Evolutionary conservation across 768 basidiomycete genomes (phyloP), one percentile per base, ranked within the genome.

Genomic region (Termitomyces sp.): DNA sequence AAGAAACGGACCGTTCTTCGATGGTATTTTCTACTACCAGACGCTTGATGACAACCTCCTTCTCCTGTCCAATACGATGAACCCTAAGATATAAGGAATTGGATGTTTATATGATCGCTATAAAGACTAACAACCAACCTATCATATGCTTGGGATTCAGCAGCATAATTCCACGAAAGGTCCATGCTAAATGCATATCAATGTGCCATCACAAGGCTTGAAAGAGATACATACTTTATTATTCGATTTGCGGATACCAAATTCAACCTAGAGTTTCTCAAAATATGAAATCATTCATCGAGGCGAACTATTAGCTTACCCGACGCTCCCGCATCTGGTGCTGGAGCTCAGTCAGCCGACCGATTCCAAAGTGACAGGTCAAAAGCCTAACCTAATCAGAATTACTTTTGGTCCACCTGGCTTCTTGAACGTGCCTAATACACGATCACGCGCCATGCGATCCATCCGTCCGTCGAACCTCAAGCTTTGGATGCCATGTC

Each of bases 401-500:
- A 88, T 84, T 50, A 88, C 79, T 57, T 79, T 82, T 2, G 85
- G 84, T 1, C 86, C 83, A 3, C 78, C 79, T 18, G 67, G 43
- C 55, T 72, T 73, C 69, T 83, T 86, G 74, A 88, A 89, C 28
- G 67, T 71, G 6, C 73, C 66, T 44, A 89, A 63, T 1, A 77
- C 73, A 10, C 66, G 65, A 57, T 87, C 86, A 54, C 86, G 76
- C 32, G 75, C 69, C 6, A 68, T 63, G 28, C 80, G 73, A 58
- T 79, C 75, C 87, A 89, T 88, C 66, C 76, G 78, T n/a, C 87
- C 87, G 59, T 89, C 87, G 62, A 85, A 88, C 7, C 86, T 76
- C 56, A 88, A 65, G 57, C 63, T 80, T 47, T 78, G 75, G 18
- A 88, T 80, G 0, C 83, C 84, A 64, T 86, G 71, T 26, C 85